A percentile compares a stretch with the other conserved stretches of the same genome.
Conservation (phyloP, 2,329 filamentous ascomycete genomes). For the Arthrinium puccinioides region DNA sequence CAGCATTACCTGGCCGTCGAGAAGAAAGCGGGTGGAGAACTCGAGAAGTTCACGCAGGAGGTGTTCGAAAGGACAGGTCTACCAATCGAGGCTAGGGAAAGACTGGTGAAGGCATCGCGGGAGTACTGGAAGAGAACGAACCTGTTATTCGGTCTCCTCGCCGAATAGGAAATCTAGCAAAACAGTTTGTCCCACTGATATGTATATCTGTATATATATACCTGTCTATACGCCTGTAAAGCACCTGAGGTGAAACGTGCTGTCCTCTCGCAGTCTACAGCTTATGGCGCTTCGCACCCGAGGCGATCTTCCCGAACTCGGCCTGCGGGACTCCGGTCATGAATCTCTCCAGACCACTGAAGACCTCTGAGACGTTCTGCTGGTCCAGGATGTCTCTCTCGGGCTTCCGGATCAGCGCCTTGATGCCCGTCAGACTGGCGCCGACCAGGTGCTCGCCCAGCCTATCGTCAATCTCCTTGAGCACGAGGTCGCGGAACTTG, state of each 20-base stretch:
- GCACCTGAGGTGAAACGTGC: background rate
- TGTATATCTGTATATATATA: no score
- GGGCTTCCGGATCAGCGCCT: slow-evolving; percentile 70
- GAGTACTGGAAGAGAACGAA: slow-evolving; percentile 82
- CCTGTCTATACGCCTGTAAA: no score
- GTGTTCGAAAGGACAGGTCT: slow-evolving; percentile 39
- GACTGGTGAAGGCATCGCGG: slow-evolving; percentile 54
- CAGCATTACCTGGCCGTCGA: slow-evolving; percentile 34
- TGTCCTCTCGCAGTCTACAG: slow-evolving; percentile 40
- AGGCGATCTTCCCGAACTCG: slow-evolving; percentile 80
- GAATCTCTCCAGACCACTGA: slow-evolving; percentile 78
- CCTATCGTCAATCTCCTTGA: slow-evolving; percentile 73
- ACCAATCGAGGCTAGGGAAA: slow-evolving; percentile 40
- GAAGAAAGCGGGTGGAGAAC: slow-evolving; percentile 15
- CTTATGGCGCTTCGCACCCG: slow-evolving; percentile 91
- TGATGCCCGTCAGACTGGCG: slow-evolving; percentile 75
- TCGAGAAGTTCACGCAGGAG: slow-evolving; percentile 38
- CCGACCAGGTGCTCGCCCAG: slow-evolving; percentile 74
- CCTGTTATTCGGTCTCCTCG: slow-evolving; percentile 73
- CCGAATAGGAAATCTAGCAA: slow-evolving; percentile 22
- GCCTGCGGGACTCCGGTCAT: slow-evolving; percentile 73
- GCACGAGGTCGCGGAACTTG: slow-evolving; percentile 63
- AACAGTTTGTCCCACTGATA: no score
- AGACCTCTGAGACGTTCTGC: slow-evolving; percentile 78
- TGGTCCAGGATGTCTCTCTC: slow-evolving; percentile 66